A percentile compares a stretch with the other conserved stretches of the same genome.
Evolutionary conservation across 257 asterid genomes (phyloP).

Genomic region (Anisodus tanguticus): DNA sequence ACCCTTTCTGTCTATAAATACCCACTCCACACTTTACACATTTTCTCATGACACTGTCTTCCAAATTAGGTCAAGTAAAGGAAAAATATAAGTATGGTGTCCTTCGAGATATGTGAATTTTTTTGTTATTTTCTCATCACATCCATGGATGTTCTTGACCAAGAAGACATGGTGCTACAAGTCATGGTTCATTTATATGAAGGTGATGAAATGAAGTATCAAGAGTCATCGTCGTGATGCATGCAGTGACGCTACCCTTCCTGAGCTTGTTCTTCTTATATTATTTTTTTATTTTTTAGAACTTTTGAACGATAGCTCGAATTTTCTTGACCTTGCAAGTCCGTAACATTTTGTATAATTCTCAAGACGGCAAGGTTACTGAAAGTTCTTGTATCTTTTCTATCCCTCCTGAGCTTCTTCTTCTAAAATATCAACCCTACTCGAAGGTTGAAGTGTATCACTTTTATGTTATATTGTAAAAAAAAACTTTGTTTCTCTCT

Average conservation of each 20-base stretch:
- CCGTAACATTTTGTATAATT: background rate
- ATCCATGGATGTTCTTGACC: background rate
- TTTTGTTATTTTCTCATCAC: background rate
- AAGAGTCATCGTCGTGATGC: background rate
- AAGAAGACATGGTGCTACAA: background rate
- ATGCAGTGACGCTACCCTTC: conserved; percentile 15
- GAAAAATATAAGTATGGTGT: background rate
- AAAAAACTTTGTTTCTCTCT: background rate
- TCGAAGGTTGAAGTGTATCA: background rate
- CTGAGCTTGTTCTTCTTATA: conserved; percentile 22
- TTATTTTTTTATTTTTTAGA: background rate
- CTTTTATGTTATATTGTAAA: background rate
- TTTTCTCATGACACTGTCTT: background rate
- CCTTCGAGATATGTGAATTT: background rate
- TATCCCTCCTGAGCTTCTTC: conserved; percentile 26
- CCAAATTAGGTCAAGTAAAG: background rate
- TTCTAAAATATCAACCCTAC: background rate
- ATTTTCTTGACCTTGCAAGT: conserved; percentile 31
- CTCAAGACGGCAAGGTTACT: background rate
- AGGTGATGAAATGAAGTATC: background rate
- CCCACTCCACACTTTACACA: background rate
- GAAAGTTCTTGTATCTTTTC: background rate
- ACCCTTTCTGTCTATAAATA: conserved; percentile 19
- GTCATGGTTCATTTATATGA: background rate
- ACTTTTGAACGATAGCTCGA: background rate